Evolutionary conservation across 2,329 filamentous ascomycete genomes (phyloP), one percentile per base, ranked within the genome.

Genomic region (Pseudogymnoascus sp.): DNA sequence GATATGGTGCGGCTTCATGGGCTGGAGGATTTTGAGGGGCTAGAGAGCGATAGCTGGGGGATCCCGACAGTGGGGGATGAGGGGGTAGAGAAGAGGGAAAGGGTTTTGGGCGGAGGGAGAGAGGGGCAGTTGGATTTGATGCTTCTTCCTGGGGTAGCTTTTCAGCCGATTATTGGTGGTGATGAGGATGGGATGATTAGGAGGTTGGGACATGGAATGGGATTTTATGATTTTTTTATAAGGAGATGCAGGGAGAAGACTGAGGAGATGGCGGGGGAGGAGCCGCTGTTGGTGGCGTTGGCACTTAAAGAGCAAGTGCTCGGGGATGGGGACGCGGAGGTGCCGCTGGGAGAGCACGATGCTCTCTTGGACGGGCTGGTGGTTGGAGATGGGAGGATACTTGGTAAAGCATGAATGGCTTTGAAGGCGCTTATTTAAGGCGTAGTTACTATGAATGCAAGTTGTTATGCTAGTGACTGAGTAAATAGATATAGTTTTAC

Each of bases 221-320:
- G 95, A 33, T 99, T 96, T 78, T 99, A 99, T 80, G 95, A 99
- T 78, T 89, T 87, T 75, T 99, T 96, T 75, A 78, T 99, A 72
- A 85, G 88, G 71, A 85, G 88, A 69, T 96, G 93, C 70, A 74
- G 78, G 61, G 73, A 82, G 74, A 71, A 70, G 68, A 67, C 63
- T 70, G 67, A 84, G 82, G 78, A 84, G 83, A 69, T 81, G 82
- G 77, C 81, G 86, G 69, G 82, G 84, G 87, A 77, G 78, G 80
- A 71, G 70, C 74, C 84, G 72, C 77, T 81, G 66, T 77, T 88
- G 68, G 85, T 91, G 76, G 95, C 91, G 65, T 82, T 98, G 72
- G 89, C 91, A 69, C 84, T 99, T 70, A 83, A 85, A 68, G 92
- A 98, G 78, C 95, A 99, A 76, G 79, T 96, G 68, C 82, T 97